Evolutionary conservation across 169 alveolate species (phyloP).

Genomic region (Cryptosporidium sp.): DNA sequence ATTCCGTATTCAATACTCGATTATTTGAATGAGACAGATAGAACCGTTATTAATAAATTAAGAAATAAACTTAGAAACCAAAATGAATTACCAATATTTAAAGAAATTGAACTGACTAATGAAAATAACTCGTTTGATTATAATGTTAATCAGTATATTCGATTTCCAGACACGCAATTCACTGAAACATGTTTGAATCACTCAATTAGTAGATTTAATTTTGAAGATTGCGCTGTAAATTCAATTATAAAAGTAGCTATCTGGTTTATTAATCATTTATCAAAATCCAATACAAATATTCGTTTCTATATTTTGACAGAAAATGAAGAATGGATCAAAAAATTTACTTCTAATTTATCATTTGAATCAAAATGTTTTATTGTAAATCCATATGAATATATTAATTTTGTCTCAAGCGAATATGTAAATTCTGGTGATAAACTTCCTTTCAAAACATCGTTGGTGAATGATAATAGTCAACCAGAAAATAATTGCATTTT

Average conservation of each 20-base stretch:
- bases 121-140: neutral
- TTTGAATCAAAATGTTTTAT: slow-evolving; percentile 14
- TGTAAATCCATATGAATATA: slow-evolving; percentile 76
- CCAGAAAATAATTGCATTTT: slow-evolving; percentile 77
- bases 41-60: slow-evolving; percentile 61
- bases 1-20: slow-evolving; percentile 73
- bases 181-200: slow-evolving; percentile 10
- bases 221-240: slow-evolving; percentile 26
- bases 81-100: slow-evolving; percentile 19
- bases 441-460: slow-evolving; percentile 74
- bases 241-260: slow-evolving; percentile 18
- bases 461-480: slow-evolving; percentile 76
- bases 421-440: slow-evolving; percentile 78
- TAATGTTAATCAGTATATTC: slow-evolving; percentile 7
- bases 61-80: slow-evolving; percentile 28
- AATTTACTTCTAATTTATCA: slow-evolving; percentile 24
- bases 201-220: neutral
- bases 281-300: slow-evolving; percentile 32
- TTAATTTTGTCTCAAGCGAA: slow-evolving; percentile 39
- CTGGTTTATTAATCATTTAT: slow-evolving; percentile 77
- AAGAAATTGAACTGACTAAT: neutral
- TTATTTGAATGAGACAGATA: slow-evolving; percentile 71
- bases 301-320: slow-evolving; percentile 74
- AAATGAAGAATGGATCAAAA: slow-evolving; percentile 60
- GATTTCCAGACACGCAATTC: slow-evolving; percentile 57